Base-by-base conservation (phyloP, 768 basidiomycete genomes). In the Phaeotremella skinneri region DNA sequence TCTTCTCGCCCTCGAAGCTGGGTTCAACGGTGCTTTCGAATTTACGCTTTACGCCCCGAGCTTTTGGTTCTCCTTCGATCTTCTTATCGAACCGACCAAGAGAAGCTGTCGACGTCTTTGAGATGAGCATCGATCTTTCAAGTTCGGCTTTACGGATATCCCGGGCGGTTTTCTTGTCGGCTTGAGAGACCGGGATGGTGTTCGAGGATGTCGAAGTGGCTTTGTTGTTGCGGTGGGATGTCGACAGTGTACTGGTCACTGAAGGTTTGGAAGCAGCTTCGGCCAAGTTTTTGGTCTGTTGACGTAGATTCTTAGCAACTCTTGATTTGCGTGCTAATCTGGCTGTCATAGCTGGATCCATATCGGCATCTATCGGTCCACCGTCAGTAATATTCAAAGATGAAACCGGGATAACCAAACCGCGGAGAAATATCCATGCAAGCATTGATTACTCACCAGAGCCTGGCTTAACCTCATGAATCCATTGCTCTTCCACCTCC, bases 21-120 rank as follows among this genome's bases (percentile, higher is more conserved):
- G 87, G 80, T 4, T 80, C 80, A 71, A 92, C 91, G 11, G 86
- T 84, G 0, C 92, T 85, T 4, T 91, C 90, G 73, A 96, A 98
- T 89, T 96, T 97, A 69, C 96, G 85, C 80, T 97, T 98, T 48
- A 92, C 79, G 4, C 92, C 91, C 69, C 78, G 78, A 43, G 85
- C 74, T 77, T 90, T 92, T 76, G 89, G 88, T 78, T 99, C 96
- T 13, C 93, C 93, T 52, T 93, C 88, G 21, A 98, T 82, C 71
- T 82, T 85, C 64, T 84, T 87, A 76, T 98, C 94, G 68, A 96
- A 99, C 71, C 78, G 77, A 64, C 96, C 96, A 87, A 99, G 87
- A 68, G 90, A 93, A 0, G 92, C 96, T 0, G 96, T 99, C 61
- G 91, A 91, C 27, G 81, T 79, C 59, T 89, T 84, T 1, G 88